Base-by-base conservation (phyloP, 768 basidiomycete genomes). In the Russula olivacea region DNA sequence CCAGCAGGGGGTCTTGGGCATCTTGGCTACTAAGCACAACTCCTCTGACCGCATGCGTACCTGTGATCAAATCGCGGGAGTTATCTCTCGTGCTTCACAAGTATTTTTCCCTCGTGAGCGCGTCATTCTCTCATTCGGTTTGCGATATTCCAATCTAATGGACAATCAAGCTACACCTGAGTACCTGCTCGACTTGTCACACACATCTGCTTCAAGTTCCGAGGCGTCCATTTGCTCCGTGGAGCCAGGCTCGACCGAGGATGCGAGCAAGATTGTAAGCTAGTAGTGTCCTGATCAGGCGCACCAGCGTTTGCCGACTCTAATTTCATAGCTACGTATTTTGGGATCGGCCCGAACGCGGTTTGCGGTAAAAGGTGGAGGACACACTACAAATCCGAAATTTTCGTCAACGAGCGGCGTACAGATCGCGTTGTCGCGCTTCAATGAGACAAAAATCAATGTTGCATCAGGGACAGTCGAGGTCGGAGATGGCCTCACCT, bases 201-300 rank as follows among this genome's bases (percentile, higher is more conserved):
- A 57, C 21, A 17, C 53, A 10, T 58, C 67, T 0, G 15, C 17
- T 10, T 65, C 66, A 1, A 67, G 61, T 21, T 38, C 45, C 9
- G 9, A 66, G 41, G 25, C 12, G 2, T 58, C 65, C 14, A 30
- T 40, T 4, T 68, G 67, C 55, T 66, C 65, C 0, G 67, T 68
- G 11, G 67, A 68, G 47, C 67, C 67, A 1, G 65, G 65, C 8
- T 63, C 55, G 2, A 55, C 65, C 1, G 61, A 58, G 19, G 67
- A 68, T 21, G 58, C 66, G 23, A 58, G 65, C 36, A 40, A 41
- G 32, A 61, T 68, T 15, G 66, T 67, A 45, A 4, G 66, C 36
- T 0, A 36, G 36, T 12, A 4, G 14, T 32, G 6, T 12, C 12
- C 32, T 34, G 3, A 70, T 21, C 63, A 66, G 34, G 2, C 34